Evolutionary conservation across 352 stramenopile species (phyloP), one percentile per base, ranked within the genome.

Genomic region (Phytophthora vignae): DNA sequence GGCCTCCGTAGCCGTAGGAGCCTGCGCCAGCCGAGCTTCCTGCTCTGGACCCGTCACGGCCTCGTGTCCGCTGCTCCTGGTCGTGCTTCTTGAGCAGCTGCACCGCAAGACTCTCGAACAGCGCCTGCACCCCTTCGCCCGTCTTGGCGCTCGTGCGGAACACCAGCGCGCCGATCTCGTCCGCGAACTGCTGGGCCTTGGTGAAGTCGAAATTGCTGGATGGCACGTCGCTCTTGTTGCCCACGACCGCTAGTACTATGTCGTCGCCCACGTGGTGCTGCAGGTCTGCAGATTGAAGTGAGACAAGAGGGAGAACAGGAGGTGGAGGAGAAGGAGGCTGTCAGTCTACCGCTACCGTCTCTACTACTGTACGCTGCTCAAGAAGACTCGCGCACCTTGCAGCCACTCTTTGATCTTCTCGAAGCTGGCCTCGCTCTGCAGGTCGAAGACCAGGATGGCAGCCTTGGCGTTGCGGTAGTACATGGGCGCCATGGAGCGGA

Each of bases 401-500:
- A 96, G 83, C 85, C 88, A 96, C 71, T 93, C 88, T 58, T 94
- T 93, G 63, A 96, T 89, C 71, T 96, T 95, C 58, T 94, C 84
- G 50, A 97, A 96, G 42, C 83, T 91, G 27, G 81, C 79, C 54
- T 89, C 73, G 60, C 88, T 93, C 53, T 83, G 88, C 36, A 97
- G 64, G 55, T 96, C 89, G 62, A 96, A 95, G 1, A 97, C 90
- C 46, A 97, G 71, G 57, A 97, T 95, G 31, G 90, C 90, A 3
- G 90, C 90, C 64, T 94, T 94, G 31, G 90, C 90, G 64, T 97
- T 95, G 48, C 90, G 88, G 73, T 97, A 97, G 74, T 97, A 97
- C 90, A 97, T 96, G 11, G 90, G 90, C 50, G 89, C 89, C 90
- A 96, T 96, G 48, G 87, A 95, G 19, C 89, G 84, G 68, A 96